phyloP scores from a whole-genome alignment of 345 rosid species.

The Nasturtium officinale region DNA sequence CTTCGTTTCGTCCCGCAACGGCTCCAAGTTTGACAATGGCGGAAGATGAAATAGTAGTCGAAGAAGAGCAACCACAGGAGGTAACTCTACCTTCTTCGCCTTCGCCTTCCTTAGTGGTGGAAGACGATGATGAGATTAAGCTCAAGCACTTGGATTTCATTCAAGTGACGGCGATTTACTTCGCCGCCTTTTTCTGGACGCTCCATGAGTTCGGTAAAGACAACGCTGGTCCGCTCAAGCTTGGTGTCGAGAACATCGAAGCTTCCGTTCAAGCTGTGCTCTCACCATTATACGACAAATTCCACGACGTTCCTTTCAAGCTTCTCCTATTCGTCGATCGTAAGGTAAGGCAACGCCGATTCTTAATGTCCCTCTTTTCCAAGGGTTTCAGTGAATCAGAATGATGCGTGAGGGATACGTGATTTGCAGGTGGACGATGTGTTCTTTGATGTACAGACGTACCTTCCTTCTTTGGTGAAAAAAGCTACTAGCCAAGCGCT shows the following conservation, averaged over 20 bases:
- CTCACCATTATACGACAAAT: conserved; percentile 64
- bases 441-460: conserved; percentile 49
- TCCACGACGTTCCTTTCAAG: conserved; percentile 58
- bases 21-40: conserved; percentile 22
- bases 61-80: conserved; percentile 30
- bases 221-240: conserved; percentile 70
- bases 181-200: conserved; percentile 47
- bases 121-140: conserved; percentile 42
- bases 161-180: conserved; percentile 52
- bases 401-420: conserved; percentile 10
- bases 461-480: conserved; percentile 67
- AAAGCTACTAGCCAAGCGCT: conserved; percentile 59
- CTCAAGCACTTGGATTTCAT: conserved; percentile 71
- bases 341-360: conserved; percentile 48
- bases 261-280: conserved; percentile 59
- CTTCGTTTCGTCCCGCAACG: neutral
- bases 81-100: conserved; percentile 9
- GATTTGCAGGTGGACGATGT: conserved; percentile 60
- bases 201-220: conserved; percentile 73
- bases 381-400: neutral
- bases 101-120: conserved; percentile 11
- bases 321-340: conserved; percentile 70
- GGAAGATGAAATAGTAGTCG: conserved; percentile 34
- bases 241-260: conserved; percentile 68
- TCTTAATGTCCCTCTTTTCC: neutral